These are phyloP conservation scores for Amborella trichopoda DNA, from an alignment of 164 flowering plant genomes.

Conservation along the genomic window DNA sequence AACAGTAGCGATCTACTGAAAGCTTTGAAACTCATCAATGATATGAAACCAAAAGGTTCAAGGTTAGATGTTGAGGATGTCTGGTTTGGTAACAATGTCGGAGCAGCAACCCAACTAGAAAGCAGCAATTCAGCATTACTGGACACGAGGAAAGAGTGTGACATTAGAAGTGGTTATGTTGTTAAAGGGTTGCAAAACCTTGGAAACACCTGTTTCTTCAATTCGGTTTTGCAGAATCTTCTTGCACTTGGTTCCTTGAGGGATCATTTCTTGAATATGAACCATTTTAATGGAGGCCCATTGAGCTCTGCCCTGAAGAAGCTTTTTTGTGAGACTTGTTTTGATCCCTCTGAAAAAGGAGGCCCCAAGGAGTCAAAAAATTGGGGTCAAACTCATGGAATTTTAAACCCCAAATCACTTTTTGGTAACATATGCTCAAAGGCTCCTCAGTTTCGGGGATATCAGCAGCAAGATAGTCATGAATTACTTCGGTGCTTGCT, in stretches of 20 bases:
- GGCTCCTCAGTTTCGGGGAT: conserved; percentile 90
- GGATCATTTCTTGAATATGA: conserved; percentile 36
- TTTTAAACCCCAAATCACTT: conserved; percentile 52
- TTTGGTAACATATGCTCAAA: conserved; percentile 69
- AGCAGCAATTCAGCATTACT: conserved; percentile 12
- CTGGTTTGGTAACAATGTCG: conserved; percentile 40
- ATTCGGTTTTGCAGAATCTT: conserved; percentile 82
- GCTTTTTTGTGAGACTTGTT: conserved; percentile 44
- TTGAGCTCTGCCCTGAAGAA: conserved; percentile 60
- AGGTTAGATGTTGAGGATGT: conserved; percentile 44
- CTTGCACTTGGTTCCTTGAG: conserved; percentile 49
- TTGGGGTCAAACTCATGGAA: conserved; percentile 7
- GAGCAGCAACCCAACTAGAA: conserved; percentile 21
- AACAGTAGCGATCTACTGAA: conserved; percentile 16
- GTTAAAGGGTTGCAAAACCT: conserved; percentile 73
- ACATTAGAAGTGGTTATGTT: conserved; percentile 20
- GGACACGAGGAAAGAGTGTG: conserved; percentile 2
- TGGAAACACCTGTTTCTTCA: conserved; percentile 92
- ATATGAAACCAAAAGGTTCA: conserved; percentile 14
- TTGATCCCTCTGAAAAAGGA: conserved; percentile 10
- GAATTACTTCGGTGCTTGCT: conserved; percentile 85
- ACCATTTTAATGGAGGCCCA: conserved; percentile 36
- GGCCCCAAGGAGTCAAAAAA: conserved; percentile 22
- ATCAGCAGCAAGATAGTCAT: conserved; percentile 94
- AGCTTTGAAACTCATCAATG: conserved; percentile 48